Evolutionary conservation across 495 filamentous ascomycete species (phyloP), one percentile per base, ranked within the genome.

Genomic region (Penicillium subrubescens): DNA sequence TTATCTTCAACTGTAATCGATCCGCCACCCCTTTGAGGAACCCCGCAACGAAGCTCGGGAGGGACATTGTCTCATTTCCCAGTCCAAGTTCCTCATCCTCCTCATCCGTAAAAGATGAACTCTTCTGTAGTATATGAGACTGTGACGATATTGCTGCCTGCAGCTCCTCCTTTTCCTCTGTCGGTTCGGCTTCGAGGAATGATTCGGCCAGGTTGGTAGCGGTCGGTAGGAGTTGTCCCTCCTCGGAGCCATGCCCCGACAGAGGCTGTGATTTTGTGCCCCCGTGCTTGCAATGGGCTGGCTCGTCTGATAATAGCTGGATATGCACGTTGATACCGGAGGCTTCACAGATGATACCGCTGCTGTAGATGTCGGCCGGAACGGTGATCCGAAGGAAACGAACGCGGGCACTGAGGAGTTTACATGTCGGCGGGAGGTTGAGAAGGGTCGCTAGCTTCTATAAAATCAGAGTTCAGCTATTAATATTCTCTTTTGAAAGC

Each of bases 21-120:
- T 97, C 92, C 35, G 87, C 80, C 60, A 97, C 86, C 6, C 93
- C 93, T 72, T 92, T 89, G 0, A 98, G 75, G 67, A 96, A 94
- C 27, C 85, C 88, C 11, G 92, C 88, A 15, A 99, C 81, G 67
- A 97, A 94, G 3, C 79, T 85, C 11, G 96, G 96, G 8, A 98
- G 77, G 2, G 89, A 89, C 15, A 96, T 70, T 0, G 82, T 78
- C 61, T 92, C 88, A 15, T 90, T 92, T 21, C 96, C 96, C 23
- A 90, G 66, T 2, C 86, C 81, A 17, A 82, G 74, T 37, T 90
- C 89, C 17, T 85, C 89, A 10, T 85, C 88, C 29, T 87, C 87
- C 58, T 88, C 83, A 46, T 88, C 86, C 64, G 81, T 85, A 25
- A 83, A 68, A 10, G 86, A 86, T 0, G 83, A 79, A 2, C 48